Evolutionary conservation across 2,329 filamentous ascomycete genomes (phyloP), one percentile per base, ranked within the genome.

Genomic region (Chaetomium strumarium): DNA sequence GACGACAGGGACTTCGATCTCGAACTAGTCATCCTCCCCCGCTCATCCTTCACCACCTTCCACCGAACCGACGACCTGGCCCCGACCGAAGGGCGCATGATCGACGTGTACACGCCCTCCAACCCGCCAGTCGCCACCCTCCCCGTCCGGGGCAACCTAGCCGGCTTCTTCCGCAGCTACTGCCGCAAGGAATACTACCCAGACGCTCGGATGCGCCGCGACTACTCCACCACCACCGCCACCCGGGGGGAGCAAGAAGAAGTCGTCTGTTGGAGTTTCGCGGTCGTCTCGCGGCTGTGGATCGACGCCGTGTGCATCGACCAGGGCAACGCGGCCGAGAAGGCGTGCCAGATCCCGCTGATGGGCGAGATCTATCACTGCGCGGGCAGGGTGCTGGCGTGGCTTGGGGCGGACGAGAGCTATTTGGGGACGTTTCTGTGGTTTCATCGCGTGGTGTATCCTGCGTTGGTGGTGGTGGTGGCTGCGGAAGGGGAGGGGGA

Each of bases 281-380:
- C 19, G 7, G 30, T 51, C 20, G 29, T 51, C 5, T 20, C 44
- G 12, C 44, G 39, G 10, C 39, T 56, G n/a, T 58, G 55, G 55
- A 46, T 53, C 24, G 55, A 58, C 14, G 53, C 53, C 2, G 29
- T 58, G 17, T 56, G 55, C 36, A 58, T 58, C n/a, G 48, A 58
- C 11, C 55, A 58, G 44, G 17, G 8, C 1, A 49, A 53, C 13
- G 17, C 51, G 12, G 24, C 31, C 10, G 55, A 58, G 36, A 55
- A 53, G 20, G 38, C 50, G 1, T 33, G 14, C 11, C 53, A 58
- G 47, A 53, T 58, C 19, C 47, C 53, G 19, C 31, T 58, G 16
- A 56, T 58, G 55, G 50, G 50, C 9, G 50, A 58, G 50, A 39
- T 58, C 5, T 58, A 56, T 41, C 49, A 53, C 8, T 39, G 36